These are phyloP conservation scores for Marasmius fiardii DNA, from an alignment of 1,284 basidiomycete genomes.

Conservation along the genomic window DNA sequence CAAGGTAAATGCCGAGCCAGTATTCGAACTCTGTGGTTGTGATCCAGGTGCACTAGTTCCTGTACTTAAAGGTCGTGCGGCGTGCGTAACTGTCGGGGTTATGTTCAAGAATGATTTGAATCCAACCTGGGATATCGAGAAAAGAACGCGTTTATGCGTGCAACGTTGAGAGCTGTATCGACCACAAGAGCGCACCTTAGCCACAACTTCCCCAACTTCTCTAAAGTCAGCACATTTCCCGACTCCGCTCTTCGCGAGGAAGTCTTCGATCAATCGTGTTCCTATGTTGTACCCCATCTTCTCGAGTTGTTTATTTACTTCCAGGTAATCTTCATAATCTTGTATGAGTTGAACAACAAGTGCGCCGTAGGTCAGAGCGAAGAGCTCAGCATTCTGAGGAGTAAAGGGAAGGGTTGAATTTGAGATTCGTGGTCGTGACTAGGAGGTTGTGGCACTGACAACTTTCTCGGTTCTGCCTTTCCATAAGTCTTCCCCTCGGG, in stretches of 20 bases:
- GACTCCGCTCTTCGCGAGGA: conserved; percentile 86
- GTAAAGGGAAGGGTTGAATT: conserved; percentile 18
- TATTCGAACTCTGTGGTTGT: conserved; percentile 26
- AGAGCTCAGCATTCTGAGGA: conserved; percentile 90
- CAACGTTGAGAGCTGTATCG: background rate
- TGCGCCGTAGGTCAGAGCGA: conserved; percentile 95
- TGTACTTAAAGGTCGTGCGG: conserved; percentile 42
- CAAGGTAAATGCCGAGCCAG: conserved; percentile 72
- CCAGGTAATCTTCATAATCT: conserved; percentile 96
- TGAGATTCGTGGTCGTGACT: background rate
- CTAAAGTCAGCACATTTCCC: conserved; percentile 88
- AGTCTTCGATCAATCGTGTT: conserved; percentile 95
- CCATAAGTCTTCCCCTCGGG: conserved; percentile 88
- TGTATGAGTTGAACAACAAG: conserved; percentile 98
- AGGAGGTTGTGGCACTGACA: conserved; percentile 43
- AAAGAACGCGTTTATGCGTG: background rate
- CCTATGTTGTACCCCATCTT: conserved; percentile 99
- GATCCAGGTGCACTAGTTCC: conserved; percentile 17
- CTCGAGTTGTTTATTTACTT: conserved; percentile 83
- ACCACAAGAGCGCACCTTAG: conserved; percentile 59
- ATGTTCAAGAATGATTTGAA: conserved; percentile 99
- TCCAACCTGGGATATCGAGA: conserved; percentile 84
- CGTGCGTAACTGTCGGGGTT: conserved; percentile 79
- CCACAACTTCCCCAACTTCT: conserved; percentile 91
- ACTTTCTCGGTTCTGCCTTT: conserved; percentile 89